Conservation (phyloP, 148 eudicot species). For the Hydrangea macrophylla region DNA sequence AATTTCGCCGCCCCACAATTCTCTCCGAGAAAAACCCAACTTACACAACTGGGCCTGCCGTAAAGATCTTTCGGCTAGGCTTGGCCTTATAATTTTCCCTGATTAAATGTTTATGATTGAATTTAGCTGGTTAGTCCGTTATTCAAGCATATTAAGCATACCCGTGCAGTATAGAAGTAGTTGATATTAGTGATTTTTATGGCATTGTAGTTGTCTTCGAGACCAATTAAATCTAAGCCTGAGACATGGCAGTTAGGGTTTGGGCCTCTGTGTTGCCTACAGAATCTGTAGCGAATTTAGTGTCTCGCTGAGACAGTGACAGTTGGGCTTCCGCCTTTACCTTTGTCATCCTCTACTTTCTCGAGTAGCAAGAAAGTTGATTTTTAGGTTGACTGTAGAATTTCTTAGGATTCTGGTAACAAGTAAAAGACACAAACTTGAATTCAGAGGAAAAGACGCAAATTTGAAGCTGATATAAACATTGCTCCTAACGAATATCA, state of each 20-base stretch:
- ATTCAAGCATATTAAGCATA: not conserved
- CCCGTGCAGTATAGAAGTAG: not conserved
- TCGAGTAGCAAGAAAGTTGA: not conserved
- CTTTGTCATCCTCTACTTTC: not conserved
- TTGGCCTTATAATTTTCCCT: not conserved
- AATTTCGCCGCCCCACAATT: too few relatives aligned
- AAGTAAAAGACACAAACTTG: constrained; percentile 18
- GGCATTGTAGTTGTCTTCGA: not conserved
- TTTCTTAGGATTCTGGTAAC: constrained; percentile 12
- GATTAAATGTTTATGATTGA: not conserved
- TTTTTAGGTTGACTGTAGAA: not conserved
- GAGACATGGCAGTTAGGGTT: not conserved
- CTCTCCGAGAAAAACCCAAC: too few relatives aligned
- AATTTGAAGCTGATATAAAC: constrained; percentile 5
- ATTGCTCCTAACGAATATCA: constrained; percentile 18
- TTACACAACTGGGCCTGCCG: not conserved
- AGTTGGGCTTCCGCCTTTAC: not conserved
- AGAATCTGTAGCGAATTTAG: not conserved
- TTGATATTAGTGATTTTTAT: not conserved
- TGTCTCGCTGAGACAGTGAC: not conserved
- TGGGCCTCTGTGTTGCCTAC: constrained; percentile 3
- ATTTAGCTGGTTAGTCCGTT: not conserved
- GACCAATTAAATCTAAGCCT: not conserved
- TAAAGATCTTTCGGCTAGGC: not conserved
- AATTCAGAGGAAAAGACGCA: constrained; percentile 9